Percentiles rank a stretch among this genome's conserved stretches.
Evolutionary conservation across 2,329 filamentous ascomycete genomes (phyloP).

Genomic region (Ascochyta lentis): DNA sequence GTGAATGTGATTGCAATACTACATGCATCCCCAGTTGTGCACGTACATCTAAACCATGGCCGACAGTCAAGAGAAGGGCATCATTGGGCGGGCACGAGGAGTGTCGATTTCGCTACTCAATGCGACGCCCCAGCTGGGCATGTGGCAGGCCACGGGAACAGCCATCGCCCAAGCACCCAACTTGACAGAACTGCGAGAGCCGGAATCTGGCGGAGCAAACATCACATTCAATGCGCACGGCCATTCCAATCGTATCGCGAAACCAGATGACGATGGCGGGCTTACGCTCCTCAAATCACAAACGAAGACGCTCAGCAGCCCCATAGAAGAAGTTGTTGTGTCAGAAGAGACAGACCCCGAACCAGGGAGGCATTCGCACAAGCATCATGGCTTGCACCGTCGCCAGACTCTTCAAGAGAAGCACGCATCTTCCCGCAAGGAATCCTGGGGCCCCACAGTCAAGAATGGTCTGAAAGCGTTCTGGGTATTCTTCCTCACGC

Average conservation of each 20-base stretch:
- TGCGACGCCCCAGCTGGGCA: constrained; percentile 46
- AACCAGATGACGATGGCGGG: constrained; percentile 20
- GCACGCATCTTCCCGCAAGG: constrained; percentile 24
- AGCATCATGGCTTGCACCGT: neutral
- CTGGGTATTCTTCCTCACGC: constrained; percentile 75
- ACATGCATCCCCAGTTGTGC: neutral
- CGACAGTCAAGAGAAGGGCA: constrained; percentile 12
- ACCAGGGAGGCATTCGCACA: neutral
- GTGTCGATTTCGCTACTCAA: constrained; percentile 44
- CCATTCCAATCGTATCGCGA: constrained; percentile 23
- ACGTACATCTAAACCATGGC: constrained; percentile 10
- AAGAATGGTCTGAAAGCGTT: constrained; percentile 65
- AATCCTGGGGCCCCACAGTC: constrained; percentile 63
- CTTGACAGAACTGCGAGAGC: constrained; percentile 45
- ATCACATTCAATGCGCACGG: constrained; percentile 29
- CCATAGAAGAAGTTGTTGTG: neutral
- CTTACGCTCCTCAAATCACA: constrained; percentile 12
- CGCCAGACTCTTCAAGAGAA: constrained; percentile 38
- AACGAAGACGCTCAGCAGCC: constrained; percentile 13
- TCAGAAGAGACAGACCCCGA: neutral
- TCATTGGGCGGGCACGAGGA: constrained; percentile 30
- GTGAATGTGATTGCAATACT: neutral
- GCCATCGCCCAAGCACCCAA: constrained; percentile 51
- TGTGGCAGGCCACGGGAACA: constrained; percentile 52
- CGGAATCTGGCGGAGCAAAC: constrained; percentile 22